Conservation (phyloP, 352 stramenopile genomes). For the Phytopythium boreale region DNA sequence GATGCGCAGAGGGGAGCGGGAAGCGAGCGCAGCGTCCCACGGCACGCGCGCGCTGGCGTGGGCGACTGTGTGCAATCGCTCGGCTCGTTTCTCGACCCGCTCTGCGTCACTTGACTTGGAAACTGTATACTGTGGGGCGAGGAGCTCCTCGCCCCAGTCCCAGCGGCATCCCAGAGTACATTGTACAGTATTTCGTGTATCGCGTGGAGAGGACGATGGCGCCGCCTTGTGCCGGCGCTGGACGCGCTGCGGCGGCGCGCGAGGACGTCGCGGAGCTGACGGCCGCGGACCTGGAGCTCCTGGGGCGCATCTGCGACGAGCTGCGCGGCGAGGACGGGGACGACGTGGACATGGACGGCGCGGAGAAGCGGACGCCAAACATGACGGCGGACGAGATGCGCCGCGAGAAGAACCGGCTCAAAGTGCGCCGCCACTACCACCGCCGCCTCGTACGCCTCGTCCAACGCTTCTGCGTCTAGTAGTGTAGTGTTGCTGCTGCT, state of each 20-base stretch:
- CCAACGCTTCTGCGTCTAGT: too few relatives aligned
- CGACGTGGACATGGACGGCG: neutral
- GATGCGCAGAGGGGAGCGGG: too few relatives aligned
- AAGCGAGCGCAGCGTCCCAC: neutral
- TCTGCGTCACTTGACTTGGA: neutral
- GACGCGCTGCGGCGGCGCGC: too few relatives aligned
- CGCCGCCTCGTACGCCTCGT: constrained; percentile 15
- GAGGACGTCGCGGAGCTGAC: neutral
- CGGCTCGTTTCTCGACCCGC: too few relatives aligned
- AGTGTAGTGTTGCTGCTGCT: too few relatives aligned
- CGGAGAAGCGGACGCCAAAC: neutral
- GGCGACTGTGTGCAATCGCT: neutral
- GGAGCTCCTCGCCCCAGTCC: too few relatives aligned
- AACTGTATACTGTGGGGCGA: neutral
- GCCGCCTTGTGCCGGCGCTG: too few relatives aligned
- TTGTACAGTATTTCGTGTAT: too few relatives aligned
- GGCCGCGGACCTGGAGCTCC: constrained; percentile 2
- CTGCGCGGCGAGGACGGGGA: neutral
- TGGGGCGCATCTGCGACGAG: constrained; percentile 7
- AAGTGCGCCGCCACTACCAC: constrained; percentile 36
- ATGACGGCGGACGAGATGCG: constrained; percentile 15
- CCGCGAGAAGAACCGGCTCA: constrained; percentile 27
- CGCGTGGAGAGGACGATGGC: neutral
- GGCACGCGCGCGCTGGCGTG: too few relatives aligned
- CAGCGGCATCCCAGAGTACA: too few relatives aligned